phyloP scores from a whole-genome alignment of 2,329 filamentous ascomycete genomes.

The Clonostachys sp. region DNA sequence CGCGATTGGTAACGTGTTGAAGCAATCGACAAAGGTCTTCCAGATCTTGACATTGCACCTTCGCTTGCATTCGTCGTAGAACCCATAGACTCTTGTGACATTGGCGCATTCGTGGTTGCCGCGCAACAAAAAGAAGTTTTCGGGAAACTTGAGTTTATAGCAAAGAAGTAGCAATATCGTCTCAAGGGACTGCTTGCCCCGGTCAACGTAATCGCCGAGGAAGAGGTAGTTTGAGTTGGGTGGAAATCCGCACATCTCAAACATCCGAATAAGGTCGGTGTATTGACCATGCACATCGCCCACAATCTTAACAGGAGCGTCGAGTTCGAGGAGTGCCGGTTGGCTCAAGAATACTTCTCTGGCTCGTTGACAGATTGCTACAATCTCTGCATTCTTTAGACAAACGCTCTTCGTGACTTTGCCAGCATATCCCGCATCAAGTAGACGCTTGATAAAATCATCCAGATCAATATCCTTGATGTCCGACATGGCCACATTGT shows the following conservation, averaged over 20 bases:
- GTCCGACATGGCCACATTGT: slow-evolving; percentile 76
- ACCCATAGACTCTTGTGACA: slow-evolving; percentile 91
- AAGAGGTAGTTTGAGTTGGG: slow-evolving; percentile 91
- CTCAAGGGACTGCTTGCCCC: slow-evolving; percentile 92
- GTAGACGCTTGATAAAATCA: slow-evolving; percentile 90
- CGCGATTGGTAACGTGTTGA: slow-evolving; percentile 92
- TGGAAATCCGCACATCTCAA: slow-evolving; percentile 97
- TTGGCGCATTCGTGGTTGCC: slow-evolving; percentile 98
- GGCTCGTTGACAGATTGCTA: slow-evolving; percentile 84
- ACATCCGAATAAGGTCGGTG: slow-evolving; percentile 92
- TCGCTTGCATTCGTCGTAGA: slow-evolving; percentile 97
- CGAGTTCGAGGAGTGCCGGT: slow-evolving; percentile 85
- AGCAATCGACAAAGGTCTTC: slow-evolving; percentile 97
- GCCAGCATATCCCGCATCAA: slow-evolving; percentile 92
- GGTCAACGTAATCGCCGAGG: slow-evolving; percentile 92
- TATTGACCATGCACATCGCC: slow-evolving; percentile 97
- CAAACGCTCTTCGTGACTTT: slow-evolving; percentile 98
- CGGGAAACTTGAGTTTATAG: slow-evolving; percentile 95
- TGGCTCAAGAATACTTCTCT: slow-evolving; percentile 88
- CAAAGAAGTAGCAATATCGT: slow-evolving; percentile 89
- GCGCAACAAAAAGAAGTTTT: slow-evolving; percentile 93
- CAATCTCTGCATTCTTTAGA: slow-evolving; percentile 95
- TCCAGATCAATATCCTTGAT: slow-evolving; percentile 92
- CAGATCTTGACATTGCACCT: slow-evolving; percentile 95
- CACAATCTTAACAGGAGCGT: slow-evolving; percentile 95